These are phyloP conservation scores for Monosporascus sp. DNA, from an alignment of 2,329 filamentous ascomycete genomes.

Conservation along the genomic window DNA sequence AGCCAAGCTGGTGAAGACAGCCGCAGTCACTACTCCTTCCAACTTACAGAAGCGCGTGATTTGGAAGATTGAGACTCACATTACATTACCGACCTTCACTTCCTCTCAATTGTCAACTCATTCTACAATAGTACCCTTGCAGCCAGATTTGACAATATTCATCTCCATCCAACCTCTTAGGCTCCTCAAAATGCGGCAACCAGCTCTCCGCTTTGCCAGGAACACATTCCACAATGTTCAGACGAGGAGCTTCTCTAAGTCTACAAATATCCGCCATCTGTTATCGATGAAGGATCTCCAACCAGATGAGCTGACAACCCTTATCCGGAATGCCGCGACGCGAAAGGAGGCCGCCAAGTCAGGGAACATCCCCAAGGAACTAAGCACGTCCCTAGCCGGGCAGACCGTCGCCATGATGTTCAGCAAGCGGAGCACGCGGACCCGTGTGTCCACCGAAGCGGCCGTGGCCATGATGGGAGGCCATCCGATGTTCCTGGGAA, in stretches of 20 bases:
- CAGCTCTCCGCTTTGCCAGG: constrained; percentile 14
- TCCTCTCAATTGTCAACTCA: not conserved
- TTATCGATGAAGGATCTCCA: constrained; percentile 87
- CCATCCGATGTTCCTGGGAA: constrained; percentile 93
- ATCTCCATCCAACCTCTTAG: not conserved
- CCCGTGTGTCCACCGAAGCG: constrained; percentile 87
- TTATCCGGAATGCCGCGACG: constrained; percentile 76
- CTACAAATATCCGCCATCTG: constrained; percentile 65
- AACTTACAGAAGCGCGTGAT: constrained; percentile 8
- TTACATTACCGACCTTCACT: no score
- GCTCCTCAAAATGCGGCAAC: constrained; percentile 18
- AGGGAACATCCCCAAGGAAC: constrained; percentile 51
- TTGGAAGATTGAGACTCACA: not conserved
- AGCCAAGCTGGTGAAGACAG: no score
- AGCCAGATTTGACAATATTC: not conserved
- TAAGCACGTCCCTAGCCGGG: constrained; percentile 62
- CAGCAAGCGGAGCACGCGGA: constrained; percentile 91
- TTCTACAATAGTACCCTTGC: not conserved
- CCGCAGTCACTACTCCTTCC: constrained; percentile 2
- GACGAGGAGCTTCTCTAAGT: constrained; percentile 38
- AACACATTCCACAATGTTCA: constrained; percentile 24
- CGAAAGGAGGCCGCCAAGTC: constrained; percentile 77
- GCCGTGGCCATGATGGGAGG: constrained; percentile 86
- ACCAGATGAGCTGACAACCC: constrained; percentile 69
- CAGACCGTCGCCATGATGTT: constrained; percentile 94